phyloP scores from a whole-genome alignment of 306 rosid species.

The Rosa persica region DNA sequence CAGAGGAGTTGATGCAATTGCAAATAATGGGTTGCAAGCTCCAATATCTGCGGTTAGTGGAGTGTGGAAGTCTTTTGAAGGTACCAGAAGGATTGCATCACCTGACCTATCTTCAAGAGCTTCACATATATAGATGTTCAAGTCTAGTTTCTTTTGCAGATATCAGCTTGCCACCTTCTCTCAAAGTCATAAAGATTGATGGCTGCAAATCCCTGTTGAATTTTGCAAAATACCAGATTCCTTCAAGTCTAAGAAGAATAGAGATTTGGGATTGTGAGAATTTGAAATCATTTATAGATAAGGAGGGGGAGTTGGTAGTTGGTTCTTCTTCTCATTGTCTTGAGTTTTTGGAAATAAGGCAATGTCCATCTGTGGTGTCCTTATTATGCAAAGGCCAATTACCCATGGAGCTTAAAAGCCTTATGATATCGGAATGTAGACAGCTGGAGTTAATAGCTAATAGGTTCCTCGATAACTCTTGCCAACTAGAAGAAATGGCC shows the following conservation, averaged over 20 bases:
- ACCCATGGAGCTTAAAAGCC: constrained; percentile 11
- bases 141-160: not conserved
- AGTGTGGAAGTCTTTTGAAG: not conserved
- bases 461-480: not conserved
- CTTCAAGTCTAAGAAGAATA: not conserved
- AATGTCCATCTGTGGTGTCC: constrained; percentile 19
- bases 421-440: constrained; percentile 12
- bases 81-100: not conserved
- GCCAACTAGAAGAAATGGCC: constrained; percentile 10
- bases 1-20: not conserved
- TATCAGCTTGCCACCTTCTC: not conserved
- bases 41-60: not conserved
- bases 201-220: not conserved
- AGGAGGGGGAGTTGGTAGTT: not conserved
- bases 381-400: constrained; percentile 16
- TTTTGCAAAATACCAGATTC: not conserved
- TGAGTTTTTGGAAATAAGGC: not conserved
- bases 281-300: not conserved
- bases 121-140: not conserved
- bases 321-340: not conserved
- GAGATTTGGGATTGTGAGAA: not conserved
- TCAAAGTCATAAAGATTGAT: not conserved
- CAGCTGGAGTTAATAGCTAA: constrained; percentile 16
- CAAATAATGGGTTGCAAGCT: not conserved
- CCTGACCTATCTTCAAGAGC: not conserved